Percentiles rank a stretch among this genome's conserved stretches.
Conservation (phyloP, 2,329 filamentous ascomycete genomes). For the Aspergillus cejpii region DNA sequence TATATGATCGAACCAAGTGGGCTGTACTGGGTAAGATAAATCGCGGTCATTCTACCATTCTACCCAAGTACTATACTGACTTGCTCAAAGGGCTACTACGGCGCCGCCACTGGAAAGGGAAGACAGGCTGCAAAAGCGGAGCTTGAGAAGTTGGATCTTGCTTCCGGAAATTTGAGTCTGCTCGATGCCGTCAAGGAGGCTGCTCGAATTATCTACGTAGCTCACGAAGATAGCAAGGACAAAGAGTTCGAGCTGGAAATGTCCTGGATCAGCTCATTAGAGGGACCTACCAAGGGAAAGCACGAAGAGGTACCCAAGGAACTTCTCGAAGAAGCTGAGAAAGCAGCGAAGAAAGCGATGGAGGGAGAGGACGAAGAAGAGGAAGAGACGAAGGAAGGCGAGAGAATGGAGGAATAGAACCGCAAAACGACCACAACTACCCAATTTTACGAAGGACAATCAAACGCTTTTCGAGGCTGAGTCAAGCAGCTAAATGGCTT, state of each 20-base stretch:
- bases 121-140: conserved; percentile 95
- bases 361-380: conserved; percentile 80
- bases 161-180: conserved; percentile 67
- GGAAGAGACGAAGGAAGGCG: conserved; percentile 57
- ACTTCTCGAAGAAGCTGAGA: conserved; percentile 83
- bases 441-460: conserved; percentile 9
- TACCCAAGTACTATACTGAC: conserved; percentile 18
- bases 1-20: conserved; percentile 99
- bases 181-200: conserved; percentile 91
- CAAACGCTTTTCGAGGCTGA: conserved; percentile 6
- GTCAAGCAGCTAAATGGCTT: no score
- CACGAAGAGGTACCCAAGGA: conserved; percentile 92
- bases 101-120: conserved; percentile 93
- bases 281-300: conserved; percentile 83
- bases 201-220: conserved; percentile 91
- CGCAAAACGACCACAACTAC: neutral
- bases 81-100: conserved; percentile 71
- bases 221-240: conserved; percentile 98
- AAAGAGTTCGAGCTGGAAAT: conserved; percentile 99
- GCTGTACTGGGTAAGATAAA: conserved; percentile 69
- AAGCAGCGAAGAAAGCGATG: conserved; percentile 80
- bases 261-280: conserved; percentile 86
- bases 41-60: neutral
- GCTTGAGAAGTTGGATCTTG: conserved; percentile 92
- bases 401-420: conserved; percentile 83